These are phyloP conservation scores for Nymphaea colorata DNA, from an alignment of 164 flowering plant species.

Conservation along the genomic window DNA sequence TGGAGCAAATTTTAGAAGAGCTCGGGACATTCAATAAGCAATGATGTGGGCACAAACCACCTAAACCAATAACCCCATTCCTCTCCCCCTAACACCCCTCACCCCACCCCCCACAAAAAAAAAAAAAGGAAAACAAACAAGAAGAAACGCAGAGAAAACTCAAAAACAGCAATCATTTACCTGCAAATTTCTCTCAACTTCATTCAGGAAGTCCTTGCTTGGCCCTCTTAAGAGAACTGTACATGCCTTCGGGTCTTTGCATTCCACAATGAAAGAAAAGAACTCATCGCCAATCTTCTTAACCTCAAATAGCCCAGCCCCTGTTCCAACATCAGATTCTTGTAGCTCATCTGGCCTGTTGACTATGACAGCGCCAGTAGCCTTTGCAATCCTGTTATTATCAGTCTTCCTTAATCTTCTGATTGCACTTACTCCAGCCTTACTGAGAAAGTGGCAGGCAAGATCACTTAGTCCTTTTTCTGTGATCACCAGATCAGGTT, in stretches of 20 bases:
- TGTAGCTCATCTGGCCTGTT: constrained; percentile 94
- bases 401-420: constrained; percentile 89
- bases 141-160: too few species aligned
- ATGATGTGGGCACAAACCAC: too few species aligned
- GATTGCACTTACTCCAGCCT: constrained; percentile 93
- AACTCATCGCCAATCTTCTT: constrained; percentile 95
- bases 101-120: too few species aligned
- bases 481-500: constrained; percentile 89
- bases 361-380: constrained; percentile 88
- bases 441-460: constrained; percentile 88
- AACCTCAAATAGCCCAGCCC: constrained; percentile 92
- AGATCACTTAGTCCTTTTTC: constrained; percentile 94
- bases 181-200: constrained; percentile 96
- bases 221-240: constrained; percentile 90
- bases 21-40: too few species aligned
- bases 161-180: constrained; percentile 16
- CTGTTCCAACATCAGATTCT: constrained; percentile 92
- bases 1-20: too few species aligned
- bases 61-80: too few species aligned
- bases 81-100: too few species aligned
- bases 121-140: too few species aligned
- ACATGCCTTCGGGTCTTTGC: constrained; percentile 94
- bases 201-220: constrained; percentile 93
- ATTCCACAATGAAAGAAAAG: constrained; percentile 76
- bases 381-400: constrained; percentile 92